A percentile compares a stretch with the other conserved stretches of the same genome.
Conservation (phyloP, 768 basidiomycete species). For the Podaxis carcinomalis region DNA sequence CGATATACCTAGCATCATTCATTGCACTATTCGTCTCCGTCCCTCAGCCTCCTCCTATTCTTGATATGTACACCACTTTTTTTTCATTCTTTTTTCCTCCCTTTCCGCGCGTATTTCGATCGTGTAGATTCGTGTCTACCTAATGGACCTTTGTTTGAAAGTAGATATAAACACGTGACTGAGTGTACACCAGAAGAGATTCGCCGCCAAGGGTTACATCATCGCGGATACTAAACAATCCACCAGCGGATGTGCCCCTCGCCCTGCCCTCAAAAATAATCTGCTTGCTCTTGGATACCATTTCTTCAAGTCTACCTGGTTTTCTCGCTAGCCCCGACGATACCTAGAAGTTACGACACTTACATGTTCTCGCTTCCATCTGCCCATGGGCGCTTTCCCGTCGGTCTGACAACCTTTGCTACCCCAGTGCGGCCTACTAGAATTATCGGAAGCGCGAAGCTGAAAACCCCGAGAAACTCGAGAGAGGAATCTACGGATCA, state of each 20-base stretch:
- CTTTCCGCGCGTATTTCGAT: neutral
- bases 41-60: neutral
- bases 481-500: constrained; percentile 26
- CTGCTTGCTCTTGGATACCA: neutral
- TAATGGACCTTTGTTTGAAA: neutral
- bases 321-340: neutral
- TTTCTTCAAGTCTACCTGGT: neutral
- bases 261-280: neutral
- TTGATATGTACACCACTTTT: neutral
- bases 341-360: neutral
- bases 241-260: neutral
- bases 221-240: neutral
- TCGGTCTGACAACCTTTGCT: constrained; percentile 57
- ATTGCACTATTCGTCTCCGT: constrained; percentile 3
- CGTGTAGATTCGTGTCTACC: neutral
- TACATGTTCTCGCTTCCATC: constrained; percentile 42
- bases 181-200: neutral
- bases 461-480: constrained; percentile 19
- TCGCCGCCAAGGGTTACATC: no score
- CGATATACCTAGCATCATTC: neutral
- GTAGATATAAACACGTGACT: neutral
- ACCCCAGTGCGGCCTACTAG: constrained; percentile 36
- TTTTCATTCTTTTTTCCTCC: neutral
- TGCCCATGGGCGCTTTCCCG: constrained; percentile 43
- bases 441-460: constrained; percentile 37